Percentiles rank a stretch among this genome's conserved stretches.
These are phyloP conservation scores for Mycothermus thermophilus DNA, from an alignment of 495 filamentous ascomycete genomes.

Conservation along the genomic window DNA sequence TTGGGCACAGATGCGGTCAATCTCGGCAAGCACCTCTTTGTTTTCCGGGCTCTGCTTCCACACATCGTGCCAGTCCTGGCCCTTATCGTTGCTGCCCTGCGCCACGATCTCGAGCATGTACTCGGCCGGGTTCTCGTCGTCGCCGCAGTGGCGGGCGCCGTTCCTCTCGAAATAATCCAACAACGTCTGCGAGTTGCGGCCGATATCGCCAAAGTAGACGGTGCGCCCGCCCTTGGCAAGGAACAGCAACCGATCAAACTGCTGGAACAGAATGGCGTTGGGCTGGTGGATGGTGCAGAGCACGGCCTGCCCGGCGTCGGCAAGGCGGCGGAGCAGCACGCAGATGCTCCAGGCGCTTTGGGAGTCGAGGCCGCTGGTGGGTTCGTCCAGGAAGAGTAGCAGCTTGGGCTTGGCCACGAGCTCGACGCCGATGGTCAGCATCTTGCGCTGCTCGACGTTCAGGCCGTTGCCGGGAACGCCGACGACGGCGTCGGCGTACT, in stretches of 20 bases:
- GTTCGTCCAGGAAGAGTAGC: constrained; percentile 63
- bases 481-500: constrained; percentile 70
- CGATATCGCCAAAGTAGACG: constrained; percentile 52
- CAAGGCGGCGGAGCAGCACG: constrained; percentile 72
- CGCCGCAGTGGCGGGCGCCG: constrained; percentile 53
- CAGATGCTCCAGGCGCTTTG: constrained; percentile 73
- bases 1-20: constrained; percentile 27
- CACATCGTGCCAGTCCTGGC: constrained; percentile 62
- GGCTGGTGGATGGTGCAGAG: constrained; percentile 70
- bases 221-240: constrained; percentile 52
- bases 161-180: constrained; percentile 43
- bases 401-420: constrained; percentile 75
- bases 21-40: constrained; percentile 43
- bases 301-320: constrained; percentile 61
- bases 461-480: constrained; percentile 58
- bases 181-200: constrained; percentile 25
- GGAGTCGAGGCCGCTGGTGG: constrained; percentile 71
- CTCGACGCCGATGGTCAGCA: constrained; percentile 82
- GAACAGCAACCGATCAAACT: constrained; percentile 59
- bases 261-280: constrained; percentile 53
- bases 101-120: constrained; percentile 82
- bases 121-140: constrained; percentile 60
- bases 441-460: constrained; percentile 40
- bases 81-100: constrained; percentile 34
- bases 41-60: constrained; percentile 60